Evolutionary conservation across 2,329 filamentous ascomycete genomes (phyloP).

Genomic region (Scorias spongiosa): DNA sequence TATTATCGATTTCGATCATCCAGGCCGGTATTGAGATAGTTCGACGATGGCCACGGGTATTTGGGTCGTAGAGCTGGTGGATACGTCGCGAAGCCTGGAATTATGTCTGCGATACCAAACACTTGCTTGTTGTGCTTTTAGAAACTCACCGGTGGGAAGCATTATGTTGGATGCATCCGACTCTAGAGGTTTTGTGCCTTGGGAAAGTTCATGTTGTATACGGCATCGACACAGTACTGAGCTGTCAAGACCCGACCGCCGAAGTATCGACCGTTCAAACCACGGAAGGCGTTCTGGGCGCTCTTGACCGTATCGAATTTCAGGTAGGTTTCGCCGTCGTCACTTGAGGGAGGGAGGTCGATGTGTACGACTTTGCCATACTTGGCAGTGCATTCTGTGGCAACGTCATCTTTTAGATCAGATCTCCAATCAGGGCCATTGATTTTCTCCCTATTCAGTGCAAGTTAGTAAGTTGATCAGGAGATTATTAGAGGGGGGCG

Average conservation of each 20-base stretch:
- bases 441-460: neutral
- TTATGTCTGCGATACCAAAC: no score
- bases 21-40: no score
- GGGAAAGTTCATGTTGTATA: constrained; percentile 51
- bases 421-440: constrained; percentile 63
- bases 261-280: constrained; percentile 92
- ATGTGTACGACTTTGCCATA: constrained; percentile 98
- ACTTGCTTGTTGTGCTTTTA: neutral
- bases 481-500: neutral
- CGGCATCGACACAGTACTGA: constrained; percentile 89
- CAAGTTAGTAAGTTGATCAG: neutral
- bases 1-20: no score
- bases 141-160: neutral
- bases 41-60: no score
- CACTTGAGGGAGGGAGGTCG: constrained; percentile 59
- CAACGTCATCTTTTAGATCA: constrained; percentile 86
- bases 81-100: no score
- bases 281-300: constrained; percentile 94
- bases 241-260: constrained; percentile 86
- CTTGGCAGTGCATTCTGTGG: constrained; percentile 80
- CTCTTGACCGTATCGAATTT: constrained; percentile 95
- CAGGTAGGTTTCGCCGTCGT: constrained; percentile 94
- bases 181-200: constrained; percentile 14
- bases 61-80: no score
- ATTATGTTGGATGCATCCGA: neutral